Base-by-base conservation (phyloP, 1,139 yeast species). In the Arxiozyma telluris region DNA sequence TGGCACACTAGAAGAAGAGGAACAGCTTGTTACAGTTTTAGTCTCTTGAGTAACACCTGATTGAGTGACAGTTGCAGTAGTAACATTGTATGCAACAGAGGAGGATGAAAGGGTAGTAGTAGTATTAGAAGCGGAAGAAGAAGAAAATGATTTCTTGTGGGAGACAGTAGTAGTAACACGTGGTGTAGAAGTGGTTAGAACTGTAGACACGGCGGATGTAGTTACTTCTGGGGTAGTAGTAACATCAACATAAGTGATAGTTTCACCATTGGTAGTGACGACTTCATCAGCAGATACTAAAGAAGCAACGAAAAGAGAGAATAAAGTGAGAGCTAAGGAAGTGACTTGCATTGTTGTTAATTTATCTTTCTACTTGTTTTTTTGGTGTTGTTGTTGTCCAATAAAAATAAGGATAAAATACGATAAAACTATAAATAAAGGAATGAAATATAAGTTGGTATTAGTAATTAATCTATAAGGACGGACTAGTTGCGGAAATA, bases 141-240 rank as follows among this genome's bases (percentile, higher is more conserved):
- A 20, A 46, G 44, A 27, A 17, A 23, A 42, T 44, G 34, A 42
- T 44, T 45, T 48, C 39, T 53, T 41, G 41, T 51, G 39, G 11
- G 57, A 44, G 20, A 58, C 8, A 25, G 61, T 60, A 34, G 59
- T 57, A 41, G 69, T 67, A 44, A 65, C 58, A 62, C 58, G 62
- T 49, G 65, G 58, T 22, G 71, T 67, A 53, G 71, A 69, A 46
- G 71, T 67, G 43, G 65, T 58, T 27, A 65, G 63, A 49, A 64
- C 64, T 38, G 73, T 66, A 25, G 75, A 57, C 44, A 75, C 65
- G 43, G 65, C 57, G 15, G 72, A 61, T 44, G 65, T 57, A 45
- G 72, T 65, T 25, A 63, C 65, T 45, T 69, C 61, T 54, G 69
- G 70, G 47, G 74, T 64, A 39, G 71, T 61, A 50, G 72, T 67